Evolutionary conservation across 805 yeast genomes (phyloP).

Genomic region (Alloascoidea africana): DNA sequence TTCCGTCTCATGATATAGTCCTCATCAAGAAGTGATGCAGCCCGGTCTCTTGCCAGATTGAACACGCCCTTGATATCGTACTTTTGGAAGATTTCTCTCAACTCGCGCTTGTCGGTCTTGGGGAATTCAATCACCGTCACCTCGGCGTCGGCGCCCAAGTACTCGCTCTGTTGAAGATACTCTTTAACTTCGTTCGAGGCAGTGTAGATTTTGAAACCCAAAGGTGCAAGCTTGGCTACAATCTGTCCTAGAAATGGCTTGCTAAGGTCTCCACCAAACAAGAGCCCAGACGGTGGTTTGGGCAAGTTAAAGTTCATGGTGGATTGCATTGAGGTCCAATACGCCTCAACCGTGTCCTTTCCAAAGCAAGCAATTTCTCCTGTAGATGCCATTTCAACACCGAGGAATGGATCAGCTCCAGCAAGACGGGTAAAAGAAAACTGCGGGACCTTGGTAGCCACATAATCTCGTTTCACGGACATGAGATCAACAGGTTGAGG

Average conservation of each 20-base stretch:
- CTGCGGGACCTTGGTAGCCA: conserved; percentile 96
- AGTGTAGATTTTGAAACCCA: conserved; percentile 73
- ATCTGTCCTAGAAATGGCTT: conserved; percentile 59
- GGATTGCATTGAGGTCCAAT: conserved; percentile 95
- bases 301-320: conserved; percentile 97
- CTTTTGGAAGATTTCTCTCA: conserved; percentile 85
- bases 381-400: conserved; percentile 98
- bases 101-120: conserved; percentile 79
- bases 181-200: conserved; percentile 60
- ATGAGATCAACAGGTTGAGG: conserved; percentile 77
- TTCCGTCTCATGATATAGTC: conserved; percentile 98
- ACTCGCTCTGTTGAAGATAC: conserved; percentile 47
- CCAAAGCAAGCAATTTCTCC: conserved; percentile 99
- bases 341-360: conserved; percentile 68
- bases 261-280: conserved; percentile 88
- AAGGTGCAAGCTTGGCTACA: conserved; percentile 47
- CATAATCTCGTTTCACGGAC: conserved; percentile 61
- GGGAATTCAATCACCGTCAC: conserved; percentile 78
- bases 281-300: conserved; percentile 72
- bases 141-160: conserved; percentile 21
- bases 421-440: conserved; percentile 96
- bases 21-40: conserved; percentile 68
- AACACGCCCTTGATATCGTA: conserved; percentile 77
- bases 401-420: conserved; percentile 98
- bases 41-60: conserved; percentile 85